phyloP scores from a whole-genome alignment of 2,329 filamentous ascomycete species.

The Zymoseptoria tritici region DNA sequence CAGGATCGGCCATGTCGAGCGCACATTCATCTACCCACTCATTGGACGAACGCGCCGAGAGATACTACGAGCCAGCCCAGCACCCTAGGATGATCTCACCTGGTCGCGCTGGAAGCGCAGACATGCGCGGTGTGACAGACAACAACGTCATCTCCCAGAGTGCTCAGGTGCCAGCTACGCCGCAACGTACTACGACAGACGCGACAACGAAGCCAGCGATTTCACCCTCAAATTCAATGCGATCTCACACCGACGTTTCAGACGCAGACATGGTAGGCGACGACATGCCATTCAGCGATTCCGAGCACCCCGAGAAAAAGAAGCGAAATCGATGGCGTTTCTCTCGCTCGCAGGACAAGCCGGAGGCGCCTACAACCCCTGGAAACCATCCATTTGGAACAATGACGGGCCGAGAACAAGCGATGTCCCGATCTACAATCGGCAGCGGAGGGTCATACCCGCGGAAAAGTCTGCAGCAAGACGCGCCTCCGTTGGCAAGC shows the following conservation, averaged over 20 bases:
- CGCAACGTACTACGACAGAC: constrained; percentile 60
- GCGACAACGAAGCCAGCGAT: constrained; percentile 55
- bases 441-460: constrained; percentile 23
- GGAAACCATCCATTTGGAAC: constrained; percentile 23
- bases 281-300: constrained; percentile 22
- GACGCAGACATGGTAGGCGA: constrained; percentile 71
- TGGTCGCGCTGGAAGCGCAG: constrained; percentile 14
- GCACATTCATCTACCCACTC: constrained; percentile 86
- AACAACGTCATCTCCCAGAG: constrained; percentile 32
- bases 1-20: constrained; percentile 71
- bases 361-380: constrained; percentile 20
- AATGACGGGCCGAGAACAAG: constrained; percentile 24
- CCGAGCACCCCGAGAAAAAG: constrained; percentile 46
- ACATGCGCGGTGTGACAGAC: background rate
- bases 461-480: constrained; percentile 25
- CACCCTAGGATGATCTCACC: constrained; percentile 22
- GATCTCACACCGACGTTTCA: constrained; percentile 73
- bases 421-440: constrained; percentile 27
- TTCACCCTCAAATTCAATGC: constrained; percentile 69
- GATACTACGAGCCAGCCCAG: constrained; percentile 14
- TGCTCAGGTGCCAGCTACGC: constrained; percentile 47
- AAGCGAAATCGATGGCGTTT: constrained; percentile 70
- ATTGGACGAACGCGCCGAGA: constrained; percentile 25
- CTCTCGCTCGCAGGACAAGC: constrained; percentile 35
- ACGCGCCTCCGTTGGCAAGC: constrained; percentile 16